A percentile compares a stretch with the other conserved stretches of the same genome.
Conservation (phyloP, 169 alveolate genomes). For the Theileria equi region DNA sequence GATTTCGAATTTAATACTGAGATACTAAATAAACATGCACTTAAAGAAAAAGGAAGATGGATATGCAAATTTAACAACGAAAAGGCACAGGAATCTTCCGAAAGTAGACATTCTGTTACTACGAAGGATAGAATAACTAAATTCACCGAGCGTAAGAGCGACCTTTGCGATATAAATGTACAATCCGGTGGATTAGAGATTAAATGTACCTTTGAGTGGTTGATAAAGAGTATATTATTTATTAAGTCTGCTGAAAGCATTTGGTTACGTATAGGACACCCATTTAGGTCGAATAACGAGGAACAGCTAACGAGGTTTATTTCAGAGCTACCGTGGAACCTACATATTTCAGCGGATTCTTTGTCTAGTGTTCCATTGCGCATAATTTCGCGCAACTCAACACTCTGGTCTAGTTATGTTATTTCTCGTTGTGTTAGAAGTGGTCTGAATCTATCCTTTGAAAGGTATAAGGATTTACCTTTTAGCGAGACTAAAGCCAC, state of each 20-base stretch:
- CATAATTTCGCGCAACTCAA: constrained; percentile 41
- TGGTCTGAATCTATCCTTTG: constrained; percentile 17
- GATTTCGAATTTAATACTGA: background rate
- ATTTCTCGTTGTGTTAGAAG: constrained; percentile 27
- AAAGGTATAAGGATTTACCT: background rate
- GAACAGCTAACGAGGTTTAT: constrained; percentile 21
- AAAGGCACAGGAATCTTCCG: background rate
- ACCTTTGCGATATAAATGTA: constrained; percentile 5
- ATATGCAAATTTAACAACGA: background rate
- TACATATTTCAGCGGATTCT: constrained; percentile 5
- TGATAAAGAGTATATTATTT: constrained; percentile 12
- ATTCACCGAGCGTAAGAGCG: constrained; percentile 3
- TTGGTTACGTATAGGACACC: constrained; percentile 63
- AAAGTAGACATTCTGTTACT: background rate
- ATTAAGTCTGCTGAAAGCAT: constrained; percentile 52
- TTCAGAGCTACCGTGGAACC: constrained; percentile 44
- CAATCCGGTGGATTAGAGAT: constrained; percentile 63
- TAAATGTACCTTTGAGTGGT: constrained; percentile 58
- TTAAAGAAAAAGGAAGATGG: constrained; percentile 1
- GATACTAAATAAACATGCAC: background rate
- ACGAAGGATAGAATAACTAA: background rate
- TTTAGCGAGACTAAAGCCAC: background rate
- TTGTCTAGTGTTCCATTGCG: constrained; percentile 31
- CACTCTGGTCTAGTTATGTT: constrained; percentile 48
- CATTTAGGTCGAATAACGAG: constrained; percentile 56